Base-by-base conservation (phyloP, 441 rosid genomes). In the Syzygium syzygioides region DNA sequence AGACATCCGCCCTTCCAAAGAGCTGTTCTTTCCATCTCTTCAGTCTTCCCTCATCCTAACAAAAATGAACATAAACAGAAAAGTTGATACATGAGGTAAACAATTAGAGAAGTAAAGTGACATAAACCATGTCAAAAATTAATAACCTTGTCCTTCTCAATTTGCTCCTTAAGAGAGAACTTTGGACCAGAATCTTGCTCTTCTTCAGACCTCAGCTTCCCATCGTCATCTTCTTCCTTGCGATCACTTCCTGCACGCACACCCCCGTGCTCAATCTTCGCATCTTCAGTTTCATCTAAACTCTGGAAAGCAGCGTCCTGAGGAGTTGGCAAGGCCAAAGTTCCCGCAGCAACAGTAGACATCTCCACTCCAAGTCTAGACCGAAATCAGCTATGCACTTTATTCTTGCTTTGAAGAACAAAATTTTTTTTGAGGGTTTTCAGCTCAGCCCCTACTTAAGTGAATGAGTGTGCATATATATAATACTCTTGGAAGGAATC, bases 11-110 rank as follows among this genome's bases (percentile, higher is more conserved):
- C 18, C 89, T 87, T 86, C 94, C 94, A 56, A 93, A 91, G 59
- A 93, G 93, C 84, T 87, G 91, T 41, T 93, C 91, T 90, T 90
- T 93, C 94, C 94, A 93, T 80, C 91, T 91, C 89, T 68, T 89
- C 79, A 91, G 88, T 85, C 91, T 92, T 14, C 89, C 91, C 56
- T 91, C 92, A 86, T 91, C 93, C 94, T 93, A 34, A 86, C 53
- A 45, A 26, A 54, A 53, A 87, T 30, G 19, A 62, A 60, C 56
- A 68, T 53, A 25, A 13, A 13, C 32, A 30, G 6, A 66, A 30
- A 9, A 4, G 30, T 54, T 28, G 20, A 85, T 18, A 37, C 50
- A 26, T 19, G 15, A 53, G 9, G 50, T 25, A 50, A 26, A 11
- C 86, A 37, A 28, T 56, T 26, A 32, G 25, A 50, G 28, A 23